Conservation (phyloP, 176 grass and related monocot species). For the Phoenix roebelenii region DNA sequence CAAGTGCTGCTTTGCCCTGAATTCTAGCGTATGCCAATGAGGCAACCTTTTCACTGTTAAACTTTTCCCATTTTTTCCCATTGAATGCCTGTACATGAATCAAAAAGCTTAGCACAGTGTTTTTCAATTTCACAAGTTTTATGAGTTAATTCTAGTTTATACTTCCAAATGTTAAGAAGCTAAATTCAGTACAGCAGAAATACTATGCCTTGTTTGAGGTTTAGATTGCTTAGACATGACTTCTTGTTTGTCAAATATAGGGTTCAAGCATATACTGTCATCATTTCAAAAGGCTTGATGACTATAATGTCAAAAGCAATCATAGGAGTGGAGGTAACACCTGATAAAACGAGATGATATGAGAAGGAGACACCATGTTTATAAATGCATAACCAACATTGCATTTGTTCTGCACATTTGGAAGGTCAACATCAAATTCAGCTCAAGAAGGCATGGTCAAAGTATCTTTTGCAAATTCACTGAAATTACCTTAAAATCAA, state of each 20-base stretch:
- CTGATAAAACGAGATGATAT: constrained; percentile 91
- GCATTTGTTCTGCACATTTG: constrained; percentile 83
- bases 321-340: constrained; percentile 23
- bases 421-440: constrained; percentile 6
- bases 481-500: constrained; percentile 82
- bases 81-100: constrained; percentile 49
- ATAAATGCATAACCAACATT: constrained; percentile 98
- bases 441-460: constrained; percentile 8
- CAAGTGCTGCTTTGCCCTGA: constrained; percentile 65
- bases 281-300: neutral
- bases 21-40: constrained; percentile 89
- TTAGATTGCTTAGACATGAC: no score
- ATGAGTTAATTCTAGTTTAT: neutral
- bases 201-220: neutral
- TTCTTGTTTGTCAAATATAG: no score
- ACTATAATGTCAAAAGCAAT: constrained; percentile 7
- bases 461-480: neutral
- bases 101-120: neutral
- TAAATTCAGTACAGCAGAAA: constrained; percentile 9
- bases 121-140: neutral
- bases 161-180: neutral
- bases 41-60: constrained; percentile 96
- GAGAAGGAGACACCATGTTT: constrained; percentile 78
- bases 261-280: neutral
- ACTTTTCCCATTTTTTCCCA: constrained; percentile 99